Evolutionary conservation across 208 protist species (phyloP), one percentile per base, ranked within the genome.

Genomic region (Leishmania tropica): DNA sequence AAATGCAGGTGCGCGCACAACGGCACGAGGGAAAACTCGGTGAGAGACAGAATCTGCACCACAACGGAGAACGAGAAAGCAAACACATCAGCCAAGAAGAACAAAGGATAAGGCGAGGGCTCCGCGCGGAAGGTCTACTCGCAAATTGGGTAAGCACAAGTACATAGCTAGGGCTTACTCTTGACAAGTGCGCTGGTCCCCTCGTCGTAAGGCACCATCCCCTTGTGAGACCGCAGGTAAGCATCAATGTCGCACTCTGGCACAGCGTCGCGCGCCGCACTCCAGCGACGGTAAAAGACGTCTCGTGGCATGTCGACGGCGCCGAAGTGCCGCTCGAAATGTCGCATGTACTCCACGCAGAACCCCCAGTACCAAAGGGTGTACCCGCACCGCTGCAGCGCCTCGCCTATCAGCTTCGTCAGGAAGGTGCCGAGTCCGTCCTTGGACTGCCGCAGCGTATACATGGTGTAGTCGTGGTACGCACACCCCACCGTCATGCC

Each of bases 401-500:
- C 90, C 73, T 93, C 90, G 1, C 87, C 92, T 2, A 97, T 15
- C n/a, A 94, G 68, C 81, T 95, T 95, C 19, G 92, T 93, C 47
- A 92, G 58, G 31, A 90, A 81, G 2, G 86, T 90, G 47, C 92
- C 93, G n/a, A 90, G 88, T 28, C 88, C 72, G 19, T 86, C 83
- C 11, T 68, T 40, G 42, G 48, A 54, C 31, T 76, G 86, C 11
- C 70, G 48, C 51, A 85, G 24, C 11, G 93, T 95, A 85, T 88
- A 97, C 92, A 97, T 97, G 47, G 92, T 95, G 81, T 89, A 93
- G 86, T 95, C 93, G 77, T 95, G 90, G 77, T 91, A 95, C 47
- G 92, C 87, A 24, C 86, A 47, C 28, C 93, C 93, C 42, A 94
- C 53, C 8, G 87, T 60, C 45, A 92, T 93, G 45, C 93, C 89